These are phyloP conservation scores for Thermochaetoides thermophila DNA, from an alignment of 495 filamentous ascomycete species.

Conservation along the genomic window DNA sequence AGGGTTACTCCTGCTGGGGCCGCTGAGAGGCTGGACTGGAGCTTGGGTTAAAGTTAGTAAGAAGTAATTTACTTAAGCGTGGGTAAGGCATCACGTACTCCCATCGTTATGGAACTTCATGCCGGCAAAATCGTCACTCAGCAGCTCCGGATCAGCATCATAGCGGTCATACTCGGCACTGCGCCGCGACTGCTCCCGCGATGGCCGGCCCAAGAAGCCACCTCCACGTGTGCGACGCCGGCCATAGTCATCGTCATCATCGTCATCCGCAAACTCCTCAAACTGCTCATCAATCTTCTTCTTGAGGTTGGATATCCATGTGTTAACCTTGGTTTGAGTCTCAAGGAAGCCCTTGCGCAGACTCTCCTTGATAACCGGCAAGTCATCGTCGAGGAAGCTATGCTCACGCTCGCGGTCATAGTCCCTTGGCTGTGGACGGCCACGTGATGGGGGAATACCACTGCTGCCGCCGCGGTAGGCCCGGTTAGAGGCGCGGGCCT, in stretches of 20 bases:
- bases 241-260: slow-evolving; percentile 38
- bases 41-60: slow-evolving; percentile 1
- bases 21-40: slow-evolving; percentile 31
- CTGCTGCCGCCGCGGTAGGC: slow-evolving; percentile 11
- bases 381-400: slow-evolving; percentile 90
- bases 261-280: too few species aligned
- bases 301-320: slow-evolving; percentile 78
- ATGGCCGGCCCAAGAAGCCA: slow-evolving; percentile 23
- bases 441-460: slow-evolving; percentile 13
- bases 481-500: slow-evolving; percentile 32
- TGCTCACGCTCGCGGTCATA: slow-evolving; percentile 46
- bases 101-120: slow-evolving; percentile 66
- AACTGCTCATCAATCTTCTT: slow-evolving; percentile 85
- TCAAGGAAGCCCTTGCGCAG: slow-evolving; percentile 89
- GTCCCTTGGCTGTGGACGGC: slow-evolving; percentile 34
- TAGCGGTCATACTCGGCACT: slow-evolving; percentile 80
- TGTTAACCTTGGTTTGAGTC: slow-evolving; percentile 84
- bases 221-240: slow-evolving; percentile 16
- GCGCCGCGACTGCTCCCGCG: slow-evolving; percentile 37
- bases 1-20: slow-evolving; percentile 49
- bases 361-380: slow-evolving; percentile 86
- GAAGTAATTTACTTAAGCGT: not conserved
- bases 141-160: slow-evolving; percentile 84
- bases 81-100: too few species aligned
- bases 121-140: slow-evolving; percentile 81